Base-by-base conservation (phyloP, 1,284 basidiomycete genomes). In the Pulveroboletus sp. region DNA sequence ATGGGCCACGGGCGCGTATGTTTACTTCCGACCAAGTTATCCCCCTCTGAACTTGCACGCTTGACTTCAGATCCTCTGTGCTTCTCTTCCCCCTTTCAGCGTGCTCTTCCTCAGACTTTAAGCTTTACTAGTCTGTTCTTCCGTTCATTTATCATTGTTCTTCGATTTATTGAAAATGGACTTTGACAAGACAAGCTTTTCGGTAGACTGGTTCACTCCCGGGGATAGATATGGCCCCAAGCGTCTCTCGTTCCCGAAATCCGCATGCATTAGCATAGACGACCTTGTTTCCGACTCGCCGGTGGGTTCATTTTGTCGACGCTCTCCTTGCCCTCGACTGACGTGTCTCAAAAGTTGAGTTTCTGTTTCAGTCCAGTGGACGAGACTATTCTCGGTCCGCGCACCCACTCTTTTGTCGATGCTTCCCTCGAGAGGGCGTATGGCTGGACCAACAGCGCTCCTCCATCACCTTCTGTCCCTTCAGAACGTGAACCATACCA, bases 231-330 rank as follows among this genome's bases (percentile, higher is more conserved):
- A 51, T 40, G 50, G 52, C 8, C 59, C 61, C 35, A 63, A 68
- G 33, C 72, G 70, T 15, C 59, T 73, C 18, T 71, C 72, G 5
- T 72, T 73, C 38, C 72, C 71, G 17, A 73, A 64, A 49, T 74
- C 72, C 20, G 68, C 65, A 50, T 61, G 64, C 55, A 70, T 72
- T 12, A 73, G 68, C 45, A 54, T 69, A 29, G 69, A 71, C 38
- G 69, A 71, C 55, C 52, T 69, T 52, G 65, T 62, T 52, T 58
- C 72, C 40, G 68, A 67, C 43, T 61, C 69, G 1, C 68, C 66
- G 40, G 69, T 71, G 52, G 1, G 71, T 61, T 20, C 17, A 0
- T 12, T 31, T 25, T 31, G 2, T 31, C 31, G 31, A 42, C 28
- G n/a, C 25, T 8, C 24, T 15, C 43, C 1, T 31, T 14, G 14